Base-by-base conservation (phyloP, 2,329 filamentous ascomycete species). In the Alternaria rosae region DNA sequence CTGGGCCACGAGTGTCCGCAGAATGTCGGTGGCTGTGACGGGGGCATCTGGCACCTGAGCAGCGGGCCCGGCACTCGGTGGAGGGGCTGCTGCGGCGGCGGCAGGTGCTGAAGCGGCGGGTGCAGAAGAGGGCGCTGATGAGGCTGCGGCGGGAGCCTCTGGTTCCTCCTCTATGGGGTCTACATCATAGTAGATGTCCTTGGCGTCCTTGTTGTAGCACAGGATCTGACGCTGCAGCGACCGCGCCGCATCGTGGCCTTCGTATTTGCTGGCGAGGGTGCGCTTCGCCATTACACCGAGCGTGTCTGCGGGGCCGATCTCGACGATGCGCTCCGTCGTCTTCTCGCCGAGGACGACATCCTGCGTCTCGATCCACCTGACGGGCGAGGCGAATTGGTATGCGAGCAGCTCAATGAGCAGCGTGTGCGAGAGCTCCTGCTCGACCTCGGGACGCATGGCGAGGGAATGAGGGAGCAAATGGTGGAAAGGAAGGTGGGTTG, bases 291-390 rank as follows among this genome's bases (percentile, higher is more conserved):
- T 99, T 61, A 93, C 94, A 78, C 94, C 94, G 35, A 99, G 88
- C 25, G 95, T 99, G 82, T 99, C 94, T 75, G 94, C 94, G 25
- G 95, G 95, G 79, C 95, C 95, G 73, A 99, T 91, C 82, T 99
- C 95, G 75, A 99, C 95, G 78, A 99, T 96, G 78, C 95, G 90
- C 87, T 99, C 95, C 53, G 95, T 96, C 54, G 90, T 91, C 84
- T 97, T 95, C 82, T 98, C 93, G 69, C 91, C 94, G 73, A 99
- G 91, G 77, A 99, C 95, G 74, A 99, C 95, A 94, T 99, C 95
- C 84, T 99, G 95, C 57, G 95, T 99, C 84, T 99, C 95, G 82
- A 99, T 99, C 95, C 95, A 99, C 89, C 95, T 91, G 74, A 99
- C 95, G 53, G 95, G 95, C 57, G 94, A 98, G 75, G 95, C 95